Base-by-base conservation (phyloP, 2,329 filamentous ascomycete genomes). In the Colletotrichum endophyticum region DNA sequence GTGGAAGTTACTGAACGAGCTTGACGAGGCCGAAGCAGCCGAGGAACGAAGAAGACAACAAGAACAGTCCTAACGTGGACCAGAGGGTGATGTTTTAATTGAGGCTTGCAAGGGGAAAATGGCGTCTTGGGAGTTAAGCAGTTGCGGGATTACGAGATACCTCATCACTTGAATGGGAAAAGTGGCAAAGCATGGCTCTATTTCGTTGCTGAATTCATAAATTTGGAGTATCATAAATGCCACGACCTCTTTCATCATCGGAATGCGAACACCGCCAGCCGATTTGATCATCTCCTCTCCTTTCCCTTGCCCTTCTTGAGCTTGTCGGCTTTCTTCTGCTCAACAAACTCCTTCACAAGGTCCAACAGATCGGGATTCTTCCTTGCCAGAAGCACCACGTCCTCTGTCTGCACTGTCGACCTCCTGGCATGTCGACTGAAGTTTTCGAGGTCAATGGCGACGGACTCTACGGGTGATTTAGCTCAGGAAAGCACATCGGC, bases 381-480 rank as follows among this genome's bases (percentile, higher is more conserved):
- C 77, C 97, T 89, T 30, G 95, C 93, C 34, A 99, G 91, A 9
- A 99, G 90, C 81, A 99, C 87, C 15, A 99, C 96, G 83, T 99
- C 97, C 68, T 96, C 94, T 0, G 94, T 94, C 49, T 93, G 95
- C 79, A 99, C 91, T 1, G 94, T 96, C 3, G 91, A 92, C 30
- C 96, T 91, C 2, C 95, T 94, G 13, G 95, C 96, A 85, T 99
- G 97, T 69, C 92, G 93, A 81, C 87, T 88, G 79, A 91, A 89
- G 79, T 84, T 89, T 81, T 92, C 91, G 25, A 92, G 84, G 77
- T 92, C 91, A 19, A 87, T 84, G 0, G 90, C 90, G 4, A 92
- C 87, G 68, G 89, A 91, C 80, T 92, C 91, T 92, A 67, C 8
- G 7, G 28, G 72, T 6, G 34, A 5, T 13, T 62, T 32, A 70